Base-by-base conservation (phyloP, 2,329 filamentous ascomycete genomes). In the Tolypocladium cylindrosporum region DNA sequence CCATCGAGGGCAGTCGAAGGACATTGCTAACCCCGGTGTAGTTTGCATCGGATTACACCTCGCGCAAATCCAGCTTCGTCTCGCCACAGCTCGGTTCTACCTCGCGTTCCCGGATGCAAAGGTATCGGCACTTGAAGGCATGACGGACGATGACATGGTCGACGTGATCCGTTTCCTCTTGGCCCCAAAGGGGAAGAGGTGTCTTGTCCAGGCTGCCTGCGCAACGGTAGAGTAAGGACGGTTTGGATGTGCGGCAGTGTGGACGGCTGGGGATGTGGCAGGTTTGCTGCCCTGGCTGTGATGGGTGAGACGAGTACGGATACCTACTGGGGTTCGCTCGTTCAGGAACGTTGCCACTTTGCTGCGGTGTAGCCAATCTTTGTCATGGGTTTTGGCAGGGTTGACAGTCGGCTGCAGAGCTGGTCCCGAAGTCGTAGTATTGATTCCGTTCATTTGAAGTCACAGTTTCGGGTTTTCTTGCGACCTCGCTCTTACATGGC, bases 41-140 rank as follows among this genome's bases (percentile, higher is more conserved):
- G 68, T 65, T 1, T 86, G 83, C 58, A 70, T 86, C 16, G 82
- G 82, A 2, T 67, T 82, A 34, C 79, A 84, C 59, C 72, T 86
- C n/a, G 82, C 82, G 0, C 70, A 71, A 36, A 79, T 81, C 68
- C 81, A 84, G 62, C 62, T 85, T 39, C 72, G 80, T 4, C 74
- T 81, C 51, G 78, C 73, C 0, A 72, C 75, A 0, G 77, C 79
- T 0, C 69, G 74, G 6, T 80, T 85, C 67, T 82, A 83, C 64
- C 69, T 74, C 0, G 69, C 75, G 31, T 80, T 74, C 61, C 71
- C 73, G 0, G 65, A 67, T 24, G 66, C 69, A 1, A 66, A 55
- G 53, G 59, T 70, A 10, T 72, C 69, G n/a, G 55, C 24, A 4
- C 43, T 59, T 2, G 69, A 74, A 45, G 67, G 66, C 4, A 72